Evolutionary conservation across 768 basidiomycete genomes (phyloP).

Genomic region (Arthromyces matolae): DNA sequence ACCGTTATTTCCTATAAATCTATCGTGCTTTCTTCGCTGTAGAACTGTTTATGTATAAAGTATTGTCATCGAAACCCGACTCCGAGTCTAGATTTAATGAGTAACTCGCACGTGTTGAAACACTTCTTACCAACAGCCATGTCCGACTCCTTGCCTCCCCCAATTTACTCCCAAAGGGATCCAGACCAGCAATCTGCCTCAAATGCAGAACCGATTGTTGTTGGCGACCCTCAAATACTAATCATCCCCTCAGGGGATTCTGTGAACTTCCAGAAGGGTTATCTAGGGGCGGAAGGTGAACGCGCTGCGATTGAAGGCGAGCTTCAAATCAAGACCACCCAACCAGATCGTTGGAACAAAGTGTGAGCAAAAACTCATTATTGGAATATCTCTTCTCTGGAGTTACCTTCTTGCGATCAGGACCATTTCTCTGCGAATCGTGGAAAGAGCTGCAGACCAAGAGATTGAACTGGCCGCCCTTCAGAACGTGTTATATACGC

Average conservation of each 20-base stretch:
- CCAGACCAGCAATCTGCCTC: constrained; percentile 19
- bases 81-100: background rate
- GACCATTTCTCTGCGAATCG: constrained; percentile 60
- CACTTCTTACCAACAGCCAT: constrained; percentile 18
- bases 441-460: constrained; percentile 57
- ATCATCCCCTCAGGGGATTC: constrained; percentile 69
- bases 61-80: too few species aligned
- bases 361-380: constrained; percentile 52
- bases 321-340: constrained; percentile 74
- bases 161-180: constrained; percentile 56
- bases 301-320: constrained; percentile 84
- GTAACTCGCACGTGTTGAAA: background rate
- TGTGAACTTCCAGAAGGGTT: constrained; percentile 82
- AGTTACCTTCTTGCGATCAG: constrained; percentile 32
- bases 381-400: constrained; percentile 1
- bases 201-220: constrained; percentile 16
- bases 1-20: too few species aligned
- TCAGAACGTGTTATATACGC: constrained; percentile 53
- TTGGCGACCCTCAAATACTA: constrained; percentile 56
- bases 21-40: too few species aligned
- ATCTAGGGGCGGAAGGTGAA: constrained; percentile 79
- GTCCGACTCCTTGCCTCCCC: constrained; percentile 51
- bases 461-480: constrained; percentile 65
- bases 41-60: too few species aligned
- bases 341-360: constrained; percentile 55